Evolutionary conservation across 768 basidiomycete species (phyloP).

Genomic region (Rhodotorula babjevae): DNA sequence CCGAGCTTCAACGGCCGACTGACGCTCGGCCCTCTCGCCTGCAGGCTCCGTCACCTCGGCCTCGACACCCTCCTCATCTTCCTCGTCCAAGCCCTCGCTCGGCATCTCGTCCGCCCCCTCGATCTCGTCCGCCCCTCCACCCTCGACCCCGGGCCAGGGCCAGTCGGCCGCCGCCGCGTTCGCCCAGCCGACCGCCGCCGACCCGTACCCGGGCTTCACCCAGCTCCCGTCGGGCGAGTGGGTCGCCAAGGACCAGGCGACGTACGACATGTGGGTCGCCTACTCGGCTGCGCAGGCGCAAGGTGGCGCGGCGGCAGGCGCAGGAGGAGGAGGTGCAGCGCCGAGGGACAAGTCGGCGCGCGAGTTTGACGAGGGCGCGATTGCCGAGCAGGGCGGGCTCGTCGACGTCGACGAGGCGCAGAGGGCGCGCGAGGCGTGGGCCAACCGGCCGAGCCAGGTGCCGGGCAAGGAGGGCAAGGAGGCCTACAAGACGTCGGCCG

Average conservation of each 20-base stretch:
- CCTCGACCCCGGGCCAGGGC: not conserved
- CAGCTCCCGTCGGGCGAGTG: slow-evolving; percentile 74
- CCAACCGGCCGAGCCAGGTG: slow-evolving; percentile 14
- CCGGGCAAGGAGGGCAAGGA: slow-evolving; percentile 6
- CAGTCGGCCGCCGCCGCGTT: not conserved
- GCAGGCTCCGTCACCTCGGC: slow-evolving; percentile 15
- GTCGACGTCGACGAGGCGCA: slow-evolving; percentile 30
- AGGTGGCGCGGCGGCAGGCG: not conserved
- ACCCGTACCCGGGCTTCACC: slow-evolving; percentile 83
- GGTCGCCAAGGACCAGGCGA: slow-evolving; percentile 63
- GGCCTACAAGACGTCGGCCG: slow-evolving; percentile 18
- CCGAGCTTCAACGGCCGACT: not conserved
- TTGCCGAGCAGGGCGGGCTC: slow-evolving; percentile 13
- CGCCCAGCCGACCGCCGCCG: slow-evolving; percentile 58
- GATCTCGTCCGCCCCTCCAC: not conserved
- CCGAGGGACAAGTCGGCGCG: slow-evolving; percentile 1
- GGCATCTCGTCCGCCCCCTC: slow-evolving; percentile 14
- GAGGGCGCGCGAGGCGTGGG: slow-evolving; percentile 27
- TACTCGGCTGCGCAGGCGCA: slow-evolving; percentile 7
- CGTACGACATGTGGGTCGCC: slow-evolving; percentile 32
- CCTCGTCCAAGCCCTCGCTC: not conserved
- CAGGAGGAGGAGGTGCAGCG: not conserved
- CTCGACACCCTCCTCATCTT: not conserved
- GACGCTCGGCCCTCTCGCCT: not conserved
- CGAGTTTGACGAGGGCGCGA: slow-evolving; percentile 30